phyloP scores from a whole-genome alignment of 192 early-diverging fungal genomes.

The Geranomyces michiganensis region DNA sequence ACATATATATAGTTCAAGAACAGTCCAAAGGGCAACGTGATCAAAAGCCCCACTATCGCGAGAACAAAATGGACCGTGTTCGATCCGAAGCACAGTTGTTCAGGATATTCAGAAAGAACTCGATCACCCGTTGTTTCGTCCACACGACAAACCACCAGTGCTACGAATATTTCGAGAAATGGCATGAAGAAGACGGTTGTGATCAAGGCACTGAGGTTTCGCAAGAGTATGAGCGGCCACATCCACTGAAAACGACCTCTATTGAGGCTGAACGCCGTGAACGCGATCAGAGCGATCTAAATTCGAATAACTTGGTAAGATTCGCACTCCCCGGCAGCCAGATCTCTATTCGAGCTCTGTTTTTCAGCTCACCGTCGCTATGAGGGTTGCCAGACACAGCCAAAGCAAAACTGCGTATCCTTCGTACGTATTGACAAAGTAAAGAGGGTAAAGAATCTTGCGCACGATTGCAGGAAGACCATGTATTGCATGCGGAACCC shows the following conservation, averaged over 20 bases:
- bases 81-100: not conserved
- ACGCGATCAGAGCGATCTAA: not conserved
- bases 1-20: constrained; percentile 16
- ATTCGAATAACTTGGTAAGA: not conserved
- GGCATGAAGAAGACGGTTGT: constrained; percentile 21
- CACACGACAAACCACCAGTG: not conserved
- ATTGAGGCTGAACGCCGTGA: constrained; percentile 9
- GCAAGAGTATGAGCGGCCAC: constrained; percentile 11
- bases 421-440: not conserved
- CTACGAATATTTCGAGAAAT: constrained; percentile 8
- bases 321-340: too few relatives aligned
- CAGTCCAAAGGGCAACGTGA: constrained; percentile 7
- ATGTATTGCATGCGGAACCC: not conserved
- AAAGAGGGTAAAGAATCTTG: not conserved
- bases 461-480: not conserved
- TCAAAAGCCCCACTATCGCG: not conserved
- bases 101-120: not conserved
- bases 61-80: not conserved
- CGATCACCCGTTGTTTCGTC: not conserved
- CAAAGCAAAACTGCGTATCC: constrained; percentile 4
- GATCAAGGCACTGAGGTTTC: not conserved
- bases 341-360: too few relatives aligned
- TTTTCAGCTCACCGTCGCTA: not conserved
- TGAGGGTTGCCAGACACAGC: not conserved
- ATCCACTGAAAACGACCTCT: constrained; percentile 4